Conservation (phyloP, 2,329 filamentous ascomycete species). For the Fusarium vanettenii region DNA sequence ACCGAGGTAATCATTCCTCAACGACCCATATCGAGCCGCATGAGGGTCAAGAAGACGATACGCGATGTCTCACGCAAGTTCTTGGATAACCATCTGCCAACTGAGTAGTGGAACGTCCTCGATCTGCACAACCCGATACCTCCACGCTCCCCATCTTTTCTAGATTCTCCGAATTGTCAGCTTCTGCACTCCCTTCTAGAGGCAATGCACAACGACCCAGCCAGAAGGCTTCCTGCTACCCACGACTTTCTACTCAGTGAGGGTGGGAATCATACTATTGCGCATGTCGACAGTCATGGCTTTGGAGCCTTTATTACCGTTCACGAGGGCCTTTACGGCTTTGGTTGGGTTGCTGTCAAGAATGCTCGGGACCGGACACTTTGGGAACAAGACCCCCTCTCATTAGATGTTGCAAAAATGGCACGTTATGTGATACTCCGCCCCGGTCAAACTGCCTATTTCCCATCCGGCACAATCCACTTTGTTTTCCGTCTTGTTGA, state of each 20-base stretch:
- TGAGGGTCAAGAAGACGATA: background rate
- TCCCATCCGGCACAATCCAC: conserved; percentile 4
- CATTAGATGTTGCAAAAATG: background rate
- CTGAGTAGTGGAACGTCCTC: background rate
- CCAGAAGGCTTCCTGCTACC: background rate
- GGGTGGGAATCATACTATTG: background rate
- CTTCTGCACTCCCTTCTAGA: background rate
- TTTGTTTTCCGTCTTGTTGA: background rate
- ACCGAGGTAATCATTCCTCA: background rate
- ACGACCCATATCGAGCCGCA: background rate
- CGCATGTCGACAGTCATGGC: conserved; percentile 5
- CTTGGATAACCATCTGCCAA: background rate
- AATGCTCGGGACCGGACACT: background rate
- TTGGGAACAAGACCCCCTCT: background rate
- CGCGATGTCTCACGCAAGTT: background rate
- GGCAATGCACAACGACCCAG: background rate
- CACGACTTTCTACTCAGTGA: background rate
- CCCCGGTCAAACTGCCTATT: background rate
- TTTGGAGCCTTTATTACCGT: background rate
- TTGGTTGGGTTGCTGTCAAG: background rate
- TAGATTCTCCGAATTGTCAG: background rate
- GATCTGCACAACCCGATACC: background rate
- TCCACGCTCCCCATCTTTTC: background rate
- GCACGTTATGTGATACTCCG: background rate
- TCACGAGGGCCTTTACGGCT: background rate